Evolutionary conservation across 2,329 filamentous ascomycete genomes (phyloP).

Genomic region (Eutypa lata): DNA sequence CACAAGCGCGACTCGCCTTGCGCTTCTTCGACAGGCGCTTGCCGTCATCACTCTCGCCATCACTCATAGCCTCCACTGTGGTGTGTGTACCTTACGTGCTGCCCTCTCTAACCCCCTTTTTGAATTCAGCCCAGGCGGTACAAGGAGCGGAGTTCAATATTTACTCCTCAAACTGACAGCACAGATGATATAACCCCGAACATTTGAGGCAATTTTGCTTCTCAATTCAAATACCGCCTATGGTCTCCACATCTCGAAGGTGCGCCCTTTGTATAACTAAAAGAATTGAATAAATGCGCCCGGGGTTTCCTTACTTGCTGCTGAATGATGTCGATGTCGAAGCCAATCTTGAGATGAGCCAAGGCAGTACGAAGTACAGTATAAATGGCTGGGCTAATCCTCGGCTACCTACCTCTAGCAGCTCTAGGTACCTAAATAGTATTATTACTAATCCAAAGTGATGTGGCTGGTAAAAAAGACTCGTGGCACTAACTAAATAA

Average conservation of each 20-base stretch:
- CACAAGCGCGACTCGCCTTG: constrained; percentile 35
- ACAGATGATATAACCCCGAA: neutral
- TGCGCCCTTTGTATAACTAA: neutral
- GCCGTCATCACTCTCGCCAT: constrained; percentile 31
- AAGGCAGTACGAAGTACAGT: neutral
- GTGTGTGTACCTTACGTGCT: constrained; percentile 8
- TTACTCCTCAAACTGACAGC: neutral
- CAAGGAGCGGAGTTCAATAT: neutral
- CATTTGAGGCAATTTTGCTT: neutral
- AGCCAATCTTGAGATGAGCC: too few relatives aligned
- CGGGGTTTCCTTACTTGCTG: neutral
- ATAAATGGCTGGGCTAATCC: neutral
- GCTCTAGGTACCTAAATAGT: too few relatives aligned
- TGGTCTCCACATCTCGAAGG: neutral
- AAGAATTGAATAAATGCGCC: neutral
- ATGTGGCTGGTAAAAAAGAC: neutral
- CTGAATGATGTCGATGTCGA: too few relatives aligned
- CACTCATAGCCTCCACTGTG: constrained; percentile 30
- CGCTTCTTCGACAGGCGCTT: constrained; percentile 32
- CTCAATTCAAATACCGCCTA: neutral
- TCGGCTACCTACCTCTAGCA: neutral
- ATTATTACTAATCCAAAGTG: too few relatives aligned
- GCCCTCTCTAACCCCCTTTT: constrained; percentile 13
- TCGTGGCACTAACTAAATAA: too few relatives aligned
- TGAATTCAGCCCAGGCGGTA: neutral